Percentiles rank a stretch among this genome's conserved stretches.
phyloP scores from a whole-genome alignment of 2,329 filamentous ascomycete genomes.

The Escovopsis weberi region DNA sequence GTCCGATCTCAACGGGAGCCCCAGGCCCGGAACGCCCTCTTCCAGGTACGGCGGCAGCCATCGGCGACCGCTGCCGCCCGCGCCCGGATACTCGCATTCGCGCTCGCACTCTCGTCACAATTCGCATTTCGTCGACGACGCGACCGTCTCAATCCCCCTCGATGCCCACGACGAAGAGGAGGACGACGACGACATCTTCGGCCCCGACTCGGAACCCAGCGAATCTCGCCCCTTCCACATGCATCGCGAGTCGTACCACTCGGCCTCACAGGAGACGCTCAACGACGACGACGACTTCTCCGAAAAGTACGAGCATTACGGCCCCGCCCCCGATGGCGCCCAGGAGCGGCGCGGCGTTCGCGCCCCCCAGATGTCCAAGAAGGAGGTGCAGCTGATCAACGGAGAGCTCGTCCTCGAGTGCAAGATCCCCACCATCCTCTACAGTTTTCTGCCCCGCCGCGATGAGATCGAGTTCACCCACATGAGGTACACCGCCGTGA shows the following conservation, averaged over 20 bases:
- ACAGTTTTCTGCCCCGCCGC: constrained; percentile 86
- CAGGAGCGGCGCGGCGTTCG: constrained; percentile 81
- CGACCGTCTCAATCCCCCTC: constrained; percentile 59
- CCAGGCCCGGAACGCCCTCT: constrained; percentile 79
- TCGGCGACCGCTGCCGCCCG: constrained; percentile 72
- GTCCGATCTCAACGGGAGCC: constrained; percentile 74
- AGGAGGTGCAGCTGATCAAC: constrained; percentile 92
- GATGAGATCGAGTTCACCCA: constrained; percentile 96
- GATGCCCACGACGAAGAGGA: constrained; percentile 31
- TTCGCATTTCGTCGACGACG: constrained; percentile 48
- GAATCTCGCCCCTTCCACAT: constrained; percentile 35
- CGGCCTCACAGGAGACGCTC: constrained; percentile 38
- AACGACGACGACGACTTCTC: constrained; percentile 28
- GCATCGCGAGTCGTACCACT: constrained; percentile 42
- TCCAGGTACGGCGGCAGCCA: constrained; percentile 81
- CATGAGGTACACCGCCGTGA: constrained; percentile 98
- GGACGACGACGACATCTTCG: constrained; percentile 61
- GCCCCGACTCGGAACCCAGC: constrained; percentile 39
- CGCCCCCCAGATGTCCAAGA: constrained; percentile 75
- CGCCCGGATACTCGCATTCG: constrained; percentile 50
- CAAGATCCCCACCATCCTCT: constrained; percentile 96
- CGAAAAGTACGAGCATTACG: constrained; percentile 65
- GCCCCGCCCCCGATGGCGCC: constrained; percentile 70
- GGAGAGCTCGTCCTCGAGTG: constrained; percentile 95
- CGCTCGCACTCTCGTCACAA: constrained; percentile 18